phyloP scores from a whole-genome alignment of 1,284 basidiomycete genomes.

The Heterobasidion annosum region DNA sequence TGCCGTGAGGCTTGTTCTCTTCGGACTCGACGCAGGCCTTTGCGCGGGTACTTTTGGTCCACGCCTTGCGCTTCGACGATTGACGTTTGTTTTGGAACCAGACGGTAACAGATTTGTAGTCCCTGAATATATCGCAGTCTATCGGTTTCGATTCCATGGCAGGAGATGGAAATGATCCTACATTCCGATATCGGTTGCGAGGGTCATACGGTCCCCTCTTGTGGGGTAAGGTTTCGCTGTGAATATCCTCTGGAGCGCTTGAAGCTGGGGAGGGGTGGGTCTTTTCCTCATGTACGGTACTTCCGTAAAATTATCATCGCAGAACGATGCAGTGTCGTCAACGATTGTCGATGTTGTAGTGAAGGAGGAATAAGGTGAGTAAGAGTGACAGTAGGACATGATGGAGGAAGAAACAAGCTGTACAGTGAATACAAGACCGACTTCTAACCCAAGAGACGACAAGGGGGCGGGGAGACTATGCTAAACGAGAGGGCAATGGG shows the following conservation, averaged over 20 bases:
- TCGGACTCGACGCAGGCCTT: constrained; percentile 16
- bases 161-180: constrained; percentile 16
- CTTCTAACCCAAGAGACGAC: neutral
- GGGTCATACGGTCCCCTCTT: constrained; percentile 29
- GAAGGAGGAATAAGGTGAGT: constrained; percentile 2
- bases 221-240: constrained; percentile 31
- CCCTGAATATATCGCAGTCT: constrained; percentile 17
- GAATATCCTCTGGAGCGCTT: constrained; percentile 28
- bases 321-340: neutral
- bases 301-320: neutral
- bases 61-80: constrained; percentile 22
- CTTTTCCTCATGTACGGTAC: constrained; percentile 22
- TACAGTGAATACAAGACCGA: neutral
- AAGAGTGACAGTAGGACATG: constrained; percentile 1
- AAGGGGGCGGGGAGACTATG: neutral
- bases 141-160: neutral
- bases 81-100: constrained; percentile 44
- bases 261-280: constrained; percentile 28
- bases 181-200: constrained; percentile 34
- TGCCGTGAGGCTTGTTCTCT: neutral
- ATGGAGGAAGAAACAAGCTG: neutral
- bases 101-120: constrained; percentile 37
- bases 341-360: neutral
- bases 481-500: neutral
- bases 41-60: constrained; percentile 25